These are phyloP conservation scores for Echinosophora koreensis DNA, from an alignment of 306 rosid genomes.

Conservation along the genomic window DNA sequence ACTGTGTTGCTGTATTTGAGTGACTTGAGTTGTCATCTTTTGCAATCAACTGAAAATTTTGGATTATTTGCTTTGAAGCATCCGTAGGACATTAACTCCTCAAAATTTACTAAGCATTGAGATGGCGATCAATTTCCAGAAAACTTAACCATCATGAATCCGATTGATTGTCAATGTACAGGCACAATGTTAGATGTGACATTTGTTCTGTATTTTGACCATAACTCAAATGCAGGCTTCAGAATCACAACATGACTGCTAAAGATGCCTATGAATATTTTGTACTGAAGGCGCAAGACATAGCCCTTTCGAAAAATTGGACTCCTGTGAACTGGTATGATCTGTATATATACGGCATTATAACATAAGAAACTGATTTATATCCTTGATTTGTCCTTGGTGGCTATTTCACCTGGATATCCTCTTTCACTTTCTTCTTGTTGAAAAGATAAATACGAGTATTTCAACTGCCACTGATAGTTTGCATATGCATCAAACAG, in stretches of 20 bases:
- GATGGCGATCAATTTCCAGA: constrained; percentile 20
- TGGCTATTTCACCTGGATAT: constrained; percentile 26
- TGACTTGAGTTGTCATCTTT: constrained; percentile 13
- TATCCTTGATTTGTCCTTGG: constrained; percentile 33
- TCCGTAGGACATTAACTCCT: not conserved
- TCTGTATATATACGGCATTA: constrained; percentile 21
- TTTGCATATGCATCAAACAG: constrained; percentile 29
- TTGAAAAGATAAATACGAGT: constrained; percentile 8
- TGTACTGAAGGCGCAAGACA: constrained; percentile 87
- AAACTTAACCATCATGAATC: constrained; percentile 8
- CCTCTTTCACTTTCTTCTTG: constrained; percentile 32
- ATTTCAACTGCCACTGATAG: constrained; percentile 31
- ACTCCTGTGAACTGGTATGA: constrained; percentile 94
- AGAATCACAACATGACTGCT: constrained; percentile 70
- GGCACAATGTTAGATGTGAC: constrained; percentile 16
- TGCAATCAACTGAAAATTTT: not conserved
- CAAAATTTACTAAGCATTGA: constrained; percentile 11
- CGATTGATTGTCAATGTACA: constrained; percentile 24
- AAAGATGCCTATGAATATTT: constrained; percentile 87
- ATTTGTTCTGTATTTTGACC: constrained; percentile 33
- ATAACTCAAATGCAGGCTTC: constrained; percentile 72
- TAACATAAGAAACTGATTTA: constrained; percentile 27
- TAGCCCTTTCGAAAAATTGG: constrained; percentile 86
- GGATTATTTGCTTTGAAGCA: constrained; percentile 21
- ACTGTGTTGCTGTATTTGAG: not conserved